Conservation (phyloP, 2,329 filamentous ascomycete species). For the Colletotrichum caudatum region DNA sequence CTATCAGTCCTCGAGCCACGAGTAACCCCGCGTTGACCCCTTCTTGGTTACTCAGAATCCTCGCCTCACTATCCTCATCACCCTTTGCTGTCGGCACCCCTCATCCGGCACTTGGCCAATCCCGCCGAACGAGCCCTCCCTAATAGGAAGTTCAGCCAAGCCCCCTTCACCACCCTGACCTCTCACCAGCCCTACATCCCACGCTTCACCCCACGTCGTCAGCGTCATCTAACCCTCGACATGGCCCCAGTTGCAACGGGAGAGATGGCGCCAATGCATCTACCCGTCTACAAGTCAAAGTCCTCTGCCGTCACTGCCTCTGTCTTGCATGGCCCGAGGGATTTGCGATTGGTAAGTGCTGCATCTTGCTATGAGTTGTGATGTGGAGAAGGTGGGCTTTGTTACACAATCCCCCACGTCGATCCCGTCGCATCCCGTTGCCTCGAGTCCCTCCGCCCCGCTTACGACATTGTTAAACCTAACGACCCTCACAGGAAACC, state of each 20-base stretch:
- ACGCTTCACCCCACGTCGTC: conserved; percentile 52
- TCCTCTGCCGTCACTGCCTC: conserved; percentile 63
- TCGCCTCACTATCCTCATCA: conserved; percentile 26
- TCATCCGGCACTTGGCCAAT: conserved; percentile 38
- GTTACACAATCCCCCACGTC: conserved; percentile 49
- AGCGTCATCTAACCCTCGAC: conserved; percentile 45
- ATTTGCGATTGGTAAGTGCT: conserved; percentile 68
- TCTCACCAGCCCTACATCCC: conserved; percentile 45
- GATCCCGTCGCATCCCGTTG: conserved; percentile 29
- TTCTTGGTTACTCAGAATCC: conserved; percentile 29
- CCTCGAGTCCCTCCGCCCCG: conserved; percentile 19
- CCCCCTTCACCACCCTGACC: conserved; percentile 37
- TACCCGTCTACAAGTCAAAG: conserved; percentile 57
- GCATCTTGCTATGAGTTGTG: conserved; percentile 23
- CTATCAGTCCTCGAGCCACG: conserved; percentile 38
- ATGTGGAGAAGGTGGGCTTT: conserved; percentile 41
- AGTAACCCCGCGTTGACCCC: conserved; percentile 40
- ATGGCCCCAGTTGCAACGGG: conserved; percentile 65
- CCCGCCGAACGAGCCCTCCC: conserved; percentile 35
- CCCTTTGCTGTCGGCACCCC: conserved; percentile 25
- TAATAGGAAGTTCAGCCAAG: conserved; percentile 43
- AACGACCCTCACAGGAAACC: conserved; percentile 57
- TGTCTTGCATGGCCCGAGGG: conserved; percentile 68
- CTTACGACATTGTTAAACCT: conserved; percentile 37
- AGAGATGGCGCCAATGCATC: conserved; percentile 58